Conservation (phyloP, 23 red algal genomes). For the Agarophyton chilense region DNA sequence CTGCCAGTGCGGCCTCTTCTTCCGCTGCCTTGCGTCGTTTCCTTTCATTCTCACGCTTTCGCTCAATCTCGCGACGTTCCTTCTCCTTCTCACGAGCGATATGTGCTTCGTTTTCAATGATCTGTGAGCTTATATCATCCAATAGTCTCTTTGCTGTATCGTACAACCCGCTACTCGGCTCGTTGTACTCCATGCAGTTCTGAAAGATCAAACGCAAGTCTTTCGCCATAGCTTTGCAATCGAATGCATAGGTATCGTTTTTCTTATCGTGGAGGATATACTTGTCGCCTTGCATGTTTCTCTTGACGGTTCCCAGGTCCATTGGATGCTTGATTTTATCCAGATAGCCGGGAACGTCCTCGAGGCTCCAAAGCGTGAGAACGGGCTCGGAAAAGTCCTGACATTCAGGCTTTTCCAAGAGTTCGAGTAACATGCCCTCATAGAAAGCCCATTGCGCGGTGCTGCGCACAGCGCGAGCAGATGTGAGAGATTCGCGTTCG, state of each 20-base stretch:
- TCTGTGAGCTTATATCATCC: conserved; percentile 17
- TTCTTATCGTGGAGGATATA: conserved; percentile 46
- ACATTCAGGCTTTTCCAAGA: conserved; percentile 25
- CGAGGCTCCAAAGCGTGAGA: conserved; percentile 74
- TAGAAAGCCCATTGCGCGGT: conserved; percentile 22
- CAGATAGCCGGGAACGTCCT: conserved; percentile 86
- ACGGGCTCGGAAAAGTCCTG: conserved; percentile 84
- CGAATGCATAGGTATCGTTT: conserved; percentile 55
- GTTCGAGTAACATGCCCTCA: conserved; percentile 29
- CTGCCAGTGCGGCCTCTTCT: conserved; percentile 33
- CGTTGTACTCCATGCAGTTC: conserved; percentile 95
- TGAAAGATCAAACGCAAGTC: conserved; percentile 81
- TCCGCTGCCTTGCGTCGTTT: conserved; percentile 55
- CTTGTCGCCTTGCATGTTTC: conserved; percentile 59
- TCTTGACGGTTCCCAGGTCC: conserved; percentile 90
- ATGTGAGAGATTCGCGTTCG: not conserved
- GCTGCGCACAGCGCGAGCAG: conserved; percentile 32
- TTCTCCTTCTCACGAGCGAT: conserved; percentile 39
- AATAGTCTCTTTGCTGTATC: conserved; percentile 50
- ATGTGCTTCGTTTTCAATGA: conserved; percentile 15
- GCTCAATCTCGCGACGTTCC: conserved; percentile 14
- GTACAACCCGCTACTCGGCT: conserved; percentile 72
- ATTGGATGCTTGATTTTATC: conserved; percentile 78
- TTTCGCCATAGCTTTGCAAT: conserved; percentile 27
- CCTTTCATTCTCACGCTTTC: conserved; percentile 23